These are phyloP conservation scores for Lactifluus piperatus DNA, from an alignment of 768 basidiomycete genomes.

Conservation along the genomic window DNA sequence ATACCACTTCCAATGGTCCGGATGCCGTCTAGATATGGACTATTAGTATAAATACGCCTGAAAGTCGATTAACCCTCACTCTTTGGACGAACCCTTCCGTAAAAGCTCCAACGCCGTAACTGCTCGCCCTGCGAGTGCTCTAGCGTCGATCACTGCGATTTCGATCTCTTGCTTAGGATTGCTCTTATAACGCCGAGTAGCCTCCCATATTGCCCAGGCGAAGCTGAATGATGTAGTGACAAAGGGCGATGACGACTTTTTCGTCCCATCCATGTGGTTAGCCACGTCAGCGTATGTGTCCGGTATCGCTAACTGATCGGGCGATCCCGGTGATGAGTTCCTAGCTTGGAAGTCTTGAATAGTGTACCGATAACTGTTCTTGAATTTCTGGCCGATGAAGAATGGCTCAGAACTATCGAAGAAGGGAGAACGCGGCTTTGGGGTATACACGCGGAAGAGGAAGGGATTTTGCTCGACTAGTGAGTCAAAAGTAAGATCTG, in stretches of 20 bases:
- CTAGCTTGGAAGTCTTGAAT: conserved; percentile 22
- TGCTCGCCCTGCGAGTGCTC: conserved; percentile 45
- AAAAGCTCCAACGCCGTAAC: conserved; percentile 61
- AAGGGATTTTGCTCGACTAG: conserved; percentile 60
- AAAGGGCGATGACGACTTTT: conserved; percentile 57
- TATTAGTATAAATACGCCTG: conserved; percentile 6
- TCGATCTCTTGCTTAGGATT: conserved; percentile 69
- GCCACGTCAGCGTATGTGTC: conserved; percentile 53
- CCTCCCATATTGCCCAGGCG: conserved; percentile 78
- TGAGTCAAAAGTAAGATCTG: conserved; percentile 50
- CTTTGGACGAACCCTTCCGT: conserved; percentile 39
- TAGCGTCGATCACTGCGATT: conserved; percentile 71
- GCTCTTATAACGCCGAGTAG: conserved; percentile 60
- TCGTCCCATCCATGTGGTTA: conserved; percentile 71
- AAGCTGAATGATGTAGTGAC: conserved; percentile 76
- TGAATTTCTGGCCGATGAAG: conserved; percentile 62
- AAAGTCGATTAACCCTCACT: conserved; percentile 36
- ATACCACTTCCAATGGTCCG: conserved; percentile 69
- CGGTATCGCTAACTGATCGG: conserved; percentile 18
- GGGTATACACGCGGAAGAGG: conserved; percentile 75
- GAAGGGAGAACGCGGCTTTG: conserved; percentile 47
- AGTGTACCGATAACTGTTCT: conserved; percentile 27
- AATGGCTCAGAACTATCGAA: conserved; percentile 49
- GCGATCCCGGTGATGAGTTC: conserved; percentile 15
- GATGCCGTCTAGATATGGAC: conserved; percentile 37